phyloP scores from a whole-genome alignment of 2,329 filamentous ascomycete genomes.

The Trichoderma sp. region DNA sequence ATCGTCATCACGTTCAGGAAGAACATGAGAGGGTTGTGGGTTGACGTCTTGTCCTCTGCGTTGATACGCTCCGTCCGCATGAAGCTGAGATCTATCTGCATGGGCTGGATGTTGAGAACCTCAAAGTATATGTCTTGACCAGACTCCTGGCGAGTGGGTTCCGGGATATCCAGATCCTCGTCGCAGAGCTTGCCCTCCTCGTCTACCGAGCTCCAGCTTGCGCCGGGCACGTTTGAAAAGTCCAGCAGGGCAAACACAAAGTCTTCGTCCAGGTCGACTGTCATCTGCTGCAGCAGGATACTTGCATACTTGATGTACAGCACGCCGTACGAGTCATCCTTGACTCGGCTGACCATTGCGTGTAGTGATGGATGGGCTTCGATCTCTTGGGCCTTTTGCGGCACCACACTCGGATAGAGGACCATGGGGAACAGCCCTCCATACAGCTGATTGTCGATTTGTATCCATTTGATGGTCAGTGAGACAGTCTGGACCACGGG shows the following conservation, averaged over 20 bases:
- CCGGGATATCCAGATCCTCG: constrained; percentile 85
- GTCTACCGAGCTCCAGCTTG: constrained; percentile 69
- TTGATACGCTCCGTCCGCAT: constrained; percentile 97
- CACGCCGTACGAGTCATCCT: constrained; percentile 97
- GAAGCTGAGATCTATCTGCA: constrained; percentile 96
- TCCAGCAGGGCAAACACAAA: constrained; percentile 96
- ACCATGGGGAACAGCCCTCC: constrained; percentile 98
- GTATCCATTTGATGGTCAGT: constrained; percentile 94
- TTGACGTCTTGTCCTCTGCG: constrained; percentile 88
- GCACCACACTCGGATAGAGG: constrained; percentile 94
- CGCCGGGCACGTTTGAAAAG: constrained; percentile 89
- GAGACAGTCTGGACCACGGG: constrained; percentile 88
- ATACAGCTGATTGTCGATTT: constrained; percentile 97
- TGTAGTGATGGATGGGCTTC: constrained; percentile 95
- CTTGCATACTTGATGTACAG: constrained; percentile 99
- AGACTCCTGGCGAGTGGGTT: constrained; percentile 79
- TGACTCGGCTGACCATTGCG: constrained; percentile 87
- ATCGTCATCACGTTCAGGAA: constrained; percentile 98
- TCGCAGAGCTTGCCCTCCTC: constrained; percentile 87
- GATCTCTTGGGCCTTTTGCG: constrained; percentile 94
- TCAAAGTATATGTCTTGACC: constrained; percentile 98
- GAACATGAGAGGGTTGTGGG: constrained; percentile 95
- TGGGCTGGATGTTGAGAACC: constrained; percentile 92
- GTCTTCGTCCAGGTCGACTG: constrained; percentile 93
- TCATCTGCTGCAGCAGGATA: constrained; percentile 94